Evolutionary conservation across 1,284 basidiomycete genomes (phyloP).

Genomic region (Irpex rosettiformis): DNA sequence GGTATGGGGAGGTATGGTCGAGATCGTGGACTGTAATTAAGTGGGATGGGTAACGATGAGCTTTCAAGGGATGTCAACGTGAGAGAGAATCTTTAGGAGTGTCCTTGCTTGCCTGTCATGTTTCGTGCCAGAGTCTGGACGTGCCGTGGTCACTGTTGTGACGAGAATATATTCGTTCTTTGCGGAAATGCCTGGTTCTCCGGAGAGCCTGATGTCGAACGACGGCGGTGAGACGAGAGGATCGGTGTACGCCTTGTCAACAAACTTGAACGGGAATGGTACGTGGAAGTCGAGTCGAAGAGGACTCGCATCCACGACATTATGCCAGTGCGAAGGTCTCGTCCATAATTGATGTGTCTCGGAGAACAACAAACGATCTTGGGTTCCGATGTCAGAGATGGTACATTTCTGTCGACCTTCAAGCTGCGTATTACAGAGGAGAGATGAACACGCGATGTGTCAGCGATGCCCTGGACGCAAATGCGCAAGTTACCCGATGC

Average conservation of each 20-base stretch:
- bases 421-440: conserved; percentile 34
- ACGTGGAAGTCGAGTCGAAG: conserved; percentile 45
- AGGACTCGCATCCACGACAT: conserved; percentile 15
- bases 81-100: conserved; percentile 1
- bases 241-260: conserved; percentile 26
- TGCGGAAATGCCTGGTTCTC: conserved; percentile 29
- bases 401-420: conserved; percentile 45
- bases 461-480: too few relatives aligned
- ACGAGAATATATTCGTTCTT: conserved; percentile 38
- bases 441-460: not conserved
- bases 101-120: conserved; percentile 8
- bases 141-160: conserved; percentile 25
- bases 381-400: conserved; percentile 34
- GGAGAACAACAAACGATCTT: conserved; percentile 5
- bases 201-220: conserved; percentile 34
- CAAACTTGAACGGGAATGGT: conserved; percentile 44
- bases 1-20: conserved; percentile 46
- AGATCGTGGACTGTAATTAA: conserved; percentile 48
- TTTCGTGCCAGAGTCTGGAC: conserved; percentile 9
- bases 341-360: conserved; percentile 36
- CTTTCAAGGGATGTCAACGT: conserved; percentile 7
- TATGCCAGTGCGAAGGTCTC: conserved; percentile 26
- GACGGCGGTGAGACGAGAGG: conserved; percentile 48
- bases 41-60: conserved; percentile 29
- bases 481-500: too few relatives aligned